phyloP scores from a whole-genome alignment of 2,329 filamentous ascomycete species.

The Talaromyces albobiverticillius region DNA sequence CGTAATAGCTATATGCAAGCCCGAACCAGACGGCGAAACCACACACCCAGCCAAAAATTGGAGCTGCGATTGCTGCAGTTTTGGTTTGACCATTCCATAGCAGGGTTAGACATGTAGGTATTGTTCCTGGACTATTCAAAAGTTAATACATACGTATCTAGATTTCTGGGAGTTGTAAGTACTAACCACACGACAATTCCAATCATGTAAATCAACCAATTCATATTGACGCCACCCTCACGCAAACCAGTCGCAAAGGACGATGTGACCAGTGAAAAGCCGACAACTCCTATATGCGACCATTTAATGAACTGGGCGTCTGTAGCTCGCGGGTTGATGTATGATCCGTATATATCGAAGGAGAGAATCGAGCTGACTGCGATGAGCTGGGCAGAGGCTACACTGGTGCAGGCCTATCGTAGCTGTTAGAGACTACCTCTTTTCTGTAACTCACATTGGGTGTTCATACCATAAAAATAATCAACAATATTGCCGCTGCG shows the following conservation, averaged over 20 bases:
- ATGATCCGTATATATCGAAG: slow-evolving; percentile 54
- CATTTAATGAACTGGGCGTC: slow-evolving; percentile 51
- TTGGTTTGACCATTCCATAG: slow-evolving; percentile 52
- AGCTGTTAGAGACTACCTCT: too few relatives aligned
- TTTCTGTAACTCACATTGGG: slow-evolving; percentile 34
- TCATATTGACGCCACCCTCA: slow-evolving; percentile 54
- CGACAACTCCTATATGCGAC: slow-evolving; percentile 53
- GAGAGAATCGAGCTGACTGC: slow-evolving; percentile 54
- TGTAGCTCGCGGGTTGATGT: slow-evolving; percentile 46
- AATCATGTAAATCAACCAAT: slow-evolving; percentile 56
- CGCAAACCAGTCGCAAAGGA: slow-evolving; percentile 53
- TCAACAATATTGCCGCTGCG: slow-evolving; percentile 35
- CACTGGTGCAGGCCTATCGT: too few relatives aligned
- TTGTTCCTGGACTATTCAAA: slow-evolving; percentile 53
- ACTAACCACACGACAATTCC: slow-evolving; percentile 20
- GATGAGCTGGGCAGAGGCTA: slow-evolving; percentile 51
- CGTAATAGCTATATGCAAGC: slow-evolving; percentile 47
- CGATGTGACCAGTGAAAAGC: slow-evolving; percentile 51
- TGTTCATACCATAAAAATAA: slow-evolving; percentile 42
- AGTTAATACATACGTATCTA: slow-evolving; percentile 24
- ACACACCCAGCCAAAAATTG: slow-evolving; percentile 50
- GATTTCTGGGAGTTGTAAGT: too few relatives aligned
- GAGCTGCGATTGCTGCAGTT: slow-evolving; percentile 49
- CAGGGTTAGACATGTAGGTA: slow-evolving; percentile 54
- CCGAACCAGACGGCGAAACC: slow-evolving; percentile 55